Evolutionary conservation across 371 early-diverging fungal genomes (phyloP).

Genomic region (Mortierella sp.): DNA sequence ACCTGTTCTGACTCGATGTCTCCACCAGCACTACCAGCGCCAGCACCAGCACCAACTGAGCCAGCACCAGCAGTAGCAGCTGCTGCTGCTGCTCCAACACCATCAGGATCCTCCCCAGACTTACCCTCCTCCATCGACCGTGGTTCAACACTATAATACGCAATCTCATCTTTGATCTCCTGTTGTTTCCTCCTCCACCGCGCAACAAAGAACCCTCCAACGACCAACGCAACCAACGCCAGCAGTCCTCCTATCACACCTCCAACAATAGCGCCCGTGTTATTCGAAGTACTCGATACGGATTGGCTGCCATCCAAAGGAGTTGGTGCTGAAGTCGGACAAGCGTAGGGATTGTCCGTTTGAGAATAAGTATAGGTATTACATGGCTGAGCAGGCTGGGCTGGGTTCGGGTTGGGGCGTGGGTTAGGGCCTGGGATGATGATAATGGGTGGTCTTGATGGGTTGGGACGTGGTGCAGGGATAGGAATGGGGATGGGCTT

Average conservation of each 20-base stretch:
- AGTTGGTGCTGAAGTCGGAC: neutral
- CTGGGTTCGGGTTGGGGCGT: no score
- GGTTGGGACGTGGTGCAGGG: neutral
- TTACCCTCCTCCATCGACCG: neutral
- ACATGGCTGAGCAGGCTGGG: neutral
- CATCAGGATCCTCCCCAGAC: neutral
- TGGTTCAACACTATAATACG: neutral
- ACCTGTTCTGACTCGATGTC: neutral
- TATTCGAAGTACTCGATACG: neutral
- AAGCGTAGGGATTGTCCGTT: neutral
- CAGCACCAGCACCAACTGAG: neutral
- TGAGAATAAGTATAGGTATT: neutral
- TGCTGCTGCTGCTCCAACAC: neutral
- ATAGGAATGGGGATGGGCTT: neutral
- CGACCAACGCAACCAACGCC: neutral
- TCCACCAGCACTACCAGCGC: neutral
- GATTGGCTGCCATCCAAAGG: neutral
- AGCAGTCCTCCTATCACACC: neutral
- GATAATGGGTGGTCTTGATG: neutral
- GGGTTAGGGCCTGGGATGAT: neutral
- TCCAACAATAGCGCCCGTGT: neutral
- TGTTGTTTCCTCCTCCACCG: neutral
- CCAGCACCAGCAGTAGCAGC: neutral
- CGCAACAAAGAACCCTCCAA: neutral
- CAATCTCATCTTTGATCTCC: neutral